phyloP scores from a whole-genome alignment of 495 filamentous ascomycete species.

The Annulohypoxylon nitens region DNA sequence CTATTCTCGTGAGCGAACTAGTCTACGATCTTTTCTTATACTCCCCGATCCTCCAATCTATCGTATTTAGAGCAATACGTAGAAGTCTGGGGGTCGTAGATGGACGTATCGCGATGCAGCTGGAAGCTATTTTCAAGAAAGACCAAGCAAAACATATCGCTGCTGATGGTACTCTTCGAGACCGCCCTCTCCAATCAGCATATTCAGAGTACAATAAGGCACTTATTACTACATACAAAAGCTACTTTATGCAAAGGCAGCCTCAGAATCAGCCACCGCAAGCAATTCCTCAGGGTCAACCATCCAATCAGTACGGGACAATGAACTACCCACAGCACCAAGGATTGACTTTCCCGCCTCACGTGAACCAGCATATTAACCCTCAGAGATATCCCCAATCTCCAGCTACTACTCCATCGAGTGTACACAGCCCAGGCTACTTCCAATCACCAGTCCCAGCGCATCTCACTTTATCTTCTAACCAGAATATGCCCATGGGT shows the following conservation, averaged over 20 bases:
- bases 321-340: slow-evolving; percentile 16
- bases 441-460: neutral
- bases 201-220: slow-evolving; percentile 37
- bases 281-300: slow-evolving; percentile 9
- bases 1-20: slow-evolving; percentile 73
- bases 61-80: slow-evolving; percentile 71
- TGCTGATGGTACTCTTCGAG: slow-evolving; percentile 21
- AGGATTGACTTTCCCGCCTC: slow-evolving; percentile 7
- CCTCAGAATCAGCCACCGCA: neutral
- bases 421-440: neutral
- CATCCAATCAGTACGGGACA: slow-evolving; percentile 5
- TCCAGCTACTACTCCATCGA: slow-evolving; percentile 1
- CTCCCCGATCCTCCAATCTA: slow-evolving; percentile 68
- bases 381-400: slow-evolving; percentile 12
- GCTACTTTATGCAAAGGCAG: neutral
- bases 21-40: slow-evolving; percentile 60
- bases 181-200: neutral
- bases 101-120: slow-evolving; percentile 33
- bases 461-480: slow-evolving; percentile 12
- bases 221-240: slow-evolving; percentile 26
- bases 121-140: slow-evolving; percentile 56
- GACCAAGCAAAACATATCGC: slow-evolving; percentile 51
- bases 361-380: slow-evolving; percentile 7
- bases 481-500: neutral
- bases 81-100: slow-evolving; percentile 54